phyloP scores from a whole-genome alignment of 768 basidiomycete species.

The Clitopilus passeckerianus region DNA sequence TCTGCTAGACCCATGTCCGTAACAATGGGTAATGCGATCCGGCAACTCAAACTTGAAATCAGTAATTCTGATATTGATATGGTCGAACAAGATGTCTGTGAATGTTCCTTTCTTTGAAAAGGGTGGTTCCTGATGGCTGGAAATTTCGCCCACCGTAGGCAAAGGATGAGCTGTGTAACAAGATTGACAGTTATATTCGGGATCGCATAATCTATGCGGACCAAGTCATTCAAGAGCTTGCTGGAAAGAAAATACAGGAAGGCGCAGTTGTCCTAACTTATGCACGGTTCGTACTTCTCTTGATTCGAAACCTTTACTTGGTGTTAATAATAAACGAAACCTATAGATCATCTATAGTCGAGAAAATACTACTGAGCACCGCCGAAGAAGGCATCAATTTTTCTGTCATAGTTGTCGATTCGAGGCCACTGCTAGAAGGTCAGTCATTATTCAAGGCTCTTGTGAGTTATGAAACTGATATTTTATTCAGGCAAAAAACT shows the following conservation, averaged over 20 bases:
- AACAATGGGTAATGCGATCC: slow-evolving; percentile 92
- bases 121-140: too few species aligned
- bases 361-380: slow-evolving; percentile 80
- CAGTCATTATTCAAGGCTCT: neutral
- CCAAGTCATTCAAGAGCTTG: slow-evolving; percentile 86
- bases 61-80: slow-evolving; percentile 89
- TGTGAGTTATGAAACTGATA: slow-evolving; percentile 1
- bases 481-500: slow-evolving; percentile 65
- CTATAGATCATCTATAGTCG: slow-evolving; percentile 86
- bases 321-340: slow-evolving; percentile 3
- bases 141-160: slow-evolving; percentile 48
- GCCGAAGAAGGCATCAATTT: slow-evolving; percentile 72
- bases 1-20: slow-evolving; percentile 87
- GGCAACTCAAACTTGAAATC: slow-evolving; percentile 94
- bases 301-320: neutral
- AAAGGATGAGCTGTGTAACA: slow-evolving; percentile 74
- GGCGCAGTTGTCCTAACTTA: slow-evolving; percentile 92
- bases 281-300: slow-evolving; percentile 56
- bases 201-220: slow-evolving; percentile 93
- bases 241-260: slow-evolving; percentile 90
- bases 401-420: slow-evolving; percentile 91
- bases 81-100: slow-evolving; percentile 83
- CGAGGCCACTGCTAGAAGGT: slow-evolving; percentile 94
- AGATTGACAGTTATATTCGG: slow-evolving; percentile 90
- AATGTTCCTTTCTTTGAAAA: slow-evolving; percentile 1